Conservation (phyloP, 495 filamentous ascomycete species). For the Podospora pseudopauciseta region DNA sequence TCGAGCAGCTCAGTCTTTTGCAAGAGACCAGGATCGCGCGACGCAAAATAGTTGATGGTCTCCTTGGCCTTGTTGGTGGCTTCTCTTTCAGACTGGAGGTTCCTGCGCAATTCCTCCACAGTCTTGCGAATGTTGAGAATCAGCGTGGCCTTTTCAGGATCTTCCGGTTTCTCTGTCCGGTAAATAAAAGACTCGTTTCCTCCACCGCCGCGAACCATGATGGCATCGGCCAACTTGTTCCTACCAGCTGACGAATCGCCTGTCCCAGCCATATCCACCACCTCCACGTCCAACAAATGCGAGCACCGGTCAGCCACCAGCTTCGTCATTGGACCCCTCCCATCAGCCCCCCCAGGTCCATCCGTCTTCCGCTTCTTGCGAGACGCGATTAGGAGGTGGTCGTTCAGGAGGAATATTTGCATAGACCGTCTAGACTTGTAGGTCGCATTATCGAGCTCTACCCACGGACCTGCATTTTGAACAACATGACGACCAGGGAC, state of each 20-base stretch:
- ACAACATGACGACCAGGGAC: conserved; percentile 88
- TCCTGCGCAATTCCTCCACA: conserved; percentile 82
- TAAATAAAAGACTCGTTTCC: conserved; percentile 86
- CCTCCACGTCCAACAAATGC: conserved; percentile 88
- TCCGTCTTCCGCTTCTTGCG: conserved; percentile 87
- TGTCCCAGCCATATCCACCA: conserved; percentile 75
- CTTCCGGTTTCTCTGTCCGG: conserved; percentile 70
- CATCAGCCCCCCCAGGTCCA: conserved; percentile 51
- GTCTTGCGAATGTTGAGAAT: conserved; percentile 87
- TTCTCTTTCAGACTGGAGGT: conserved; percentile 75
- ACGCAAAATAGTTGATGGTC: conserved; percentile 74
- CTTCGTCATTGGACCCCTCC: conserved; percentile 64
- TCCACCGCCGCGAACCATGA: conserved; percentile 81
- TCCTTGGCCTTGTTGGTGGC: conserved; percentile 72
- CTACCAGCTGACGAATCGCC: conserved; percentile 53
- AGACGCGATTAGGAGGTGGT: conserved; percentile 86
- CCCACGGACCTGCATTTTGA: conserved; percentile 84
- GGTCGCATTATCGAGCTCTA: conserved; percentile 93
- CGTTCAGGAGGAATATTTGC: conserved; percentile 88
- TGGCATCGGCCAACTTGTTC: conserved; percentile 75
- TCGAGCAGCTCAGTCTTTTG: conserved; percentile 71
- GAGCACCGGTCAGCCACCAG: conserved; percentile 92
- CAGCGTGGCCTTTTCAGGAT: conserved; percentile 70
- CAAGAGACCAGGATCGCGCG: conserved; percentile 64
- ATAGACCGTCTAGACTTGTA: conserved; percentile 85